These are phyloP conservation scores for Curvularia sp. DNA, from an alignment of 2,329 filamentous ascomycete genomes.

Conservation along the genomic window DNA sequence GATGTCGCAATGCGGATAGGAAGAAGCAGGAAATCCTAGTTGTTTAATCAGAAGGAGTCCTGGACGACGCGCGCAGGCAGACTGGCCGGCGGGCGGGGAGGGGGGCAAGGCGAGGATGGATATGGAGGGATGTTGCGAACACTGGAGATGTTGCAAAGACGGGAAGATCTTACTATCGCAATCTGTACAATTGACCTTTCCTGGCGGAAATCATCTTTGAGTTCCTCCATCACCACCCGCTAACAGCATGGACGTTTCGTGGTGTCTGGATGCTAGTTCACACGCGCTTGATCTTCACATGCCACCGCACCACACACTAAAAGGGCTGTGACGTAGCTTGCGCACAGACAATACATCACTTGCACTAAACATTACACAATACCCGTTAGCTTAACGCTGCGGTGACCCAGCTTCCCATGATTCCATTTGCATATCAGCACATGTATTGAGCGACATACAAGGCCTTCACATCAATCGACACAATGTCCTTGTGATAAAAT, in stretches of 20 bases:
- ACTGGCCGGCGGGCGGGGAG: background rate
- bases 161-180: constrained; percentile 30
- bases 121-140: too few relatives aligned
- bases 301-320: constrained; percentile 10
- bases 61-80: background rate
- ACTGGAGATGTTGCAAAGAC: background rate
- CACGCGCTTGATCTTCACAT: constrained; percentile 35
- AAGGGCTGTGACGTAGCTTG: constrained; percentile 40
- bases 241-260: constrained; percentile 6
- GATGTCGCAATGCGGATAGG: constrained; percentile 66
- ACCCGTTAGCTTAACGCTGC: background rate
- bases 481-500: background rate
- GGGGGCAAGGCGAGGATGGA: constrained; percentile 1
- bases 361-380: background rate
- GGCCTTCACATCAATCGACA: background rate
- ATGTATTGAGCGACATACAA: background rate
- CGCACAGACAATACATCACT: constrained; percentile 26
- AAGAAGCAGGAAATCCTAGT: constrained; percentile 60
- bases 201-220: constrained; percentile 30
- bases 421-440: background rate
- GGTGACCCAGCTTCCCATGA: background rate
- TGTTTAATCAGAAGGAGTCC: constrained; percentile 16
- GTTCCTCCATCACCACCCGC: constrained; percentile 30
- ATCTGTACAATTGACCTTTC: constrained; percentile 23
- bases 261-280: constrained; percentile 15